Base-by-base conservation (phyloP, 495 filamentous ascomycete species). In the Aspergillus affinis region DNA sequence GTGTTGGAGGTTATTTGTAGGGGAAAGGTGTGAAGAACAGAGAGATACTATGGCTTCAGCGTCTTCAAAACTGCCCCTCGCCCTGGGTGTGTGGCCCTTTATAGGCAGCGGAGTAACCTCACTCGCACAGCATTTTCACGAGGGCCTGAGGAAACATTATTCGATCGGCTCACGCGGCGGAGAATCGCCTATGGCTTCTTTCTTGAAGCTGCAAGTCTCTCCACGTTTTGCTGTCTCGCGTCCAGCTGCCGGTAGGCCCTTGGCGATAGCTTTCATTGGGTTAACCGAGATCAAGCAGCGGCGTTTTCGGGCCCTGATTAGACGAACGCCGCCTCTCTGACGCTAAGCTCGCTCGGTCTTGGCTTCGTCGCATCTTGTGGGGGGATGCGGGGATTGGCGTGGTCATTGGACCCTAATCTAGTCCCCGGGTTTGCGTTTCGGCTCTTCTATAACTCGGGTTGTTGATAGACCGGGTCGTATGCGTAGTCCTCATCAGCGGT, bases 231-330 rank as follows among this genome's bases (percentile, higher is more conserved):
- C 23, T 26, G 23, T 26, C 23, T 26, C 23, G 20, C 48, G 29
- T 32, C 29, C 29, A 32, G 4, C 3, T 32, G 7, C 46, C 23
- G 2, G 23, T 26, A 4, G 23, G 23, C 23, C 23, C 23, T 26
- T 26, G 23, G 23, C 23, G 4, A 4, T 26, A 4, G 23, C 23
- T 26, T 26, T 48, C 17, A 17, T 21, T 32, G 29, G 27, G 51
- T 29, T 13, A 32, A 27, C n/a, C 29, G 10, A 44, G 30, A 41
- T 13, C 52, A 36, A n/a, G 54, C 27, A 29, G 52, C 52, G 52
- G 52, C 52, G 52, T 54, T 54, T 45, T 54, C 29, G 20, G 30
- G n/a, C 7, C 5, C 3, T 51, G n/a, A 59, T 54, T 60, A 41
- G 51, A 10, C 20, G 32, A 23, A 54, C 36, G 47, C 59, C 59